A percentile compares a stretch with the other conserved stretches of the same genome.
Evolutionary conservation across 2,329 filamentous ascomycete genomes (phyloP).

Genomic region (Epichloe typhina): DNA sequence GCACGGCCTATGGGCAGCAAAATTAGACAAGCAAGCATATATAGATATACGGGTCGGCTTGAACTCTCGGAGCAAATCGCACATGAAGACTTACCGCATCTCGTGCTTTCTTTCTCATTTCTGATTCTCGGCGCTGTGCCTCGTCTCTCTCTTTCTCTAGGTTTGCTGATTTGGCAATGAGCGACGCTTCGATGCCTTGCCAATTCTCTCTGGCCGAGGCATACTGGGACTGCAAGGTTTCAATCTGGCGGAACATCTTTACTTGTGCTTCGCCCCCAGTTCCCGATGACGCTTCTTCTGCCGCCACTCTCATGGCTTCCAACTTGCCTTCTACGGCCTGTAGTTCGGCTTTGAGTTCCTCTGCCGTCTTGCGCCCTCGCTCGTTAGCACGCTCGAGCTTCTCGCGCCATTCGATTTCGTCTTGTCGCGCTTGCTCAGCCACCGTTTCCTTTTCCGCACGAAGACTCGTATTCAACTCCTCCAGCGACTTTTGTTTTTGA

Average conservation of each 20-base stretch:
- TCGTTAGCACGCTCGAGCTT: conserved; percentile 62
- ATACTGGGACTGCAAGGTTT: conserved; percentile 92
- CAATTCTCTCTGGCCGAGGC: conserved; percentile 91
- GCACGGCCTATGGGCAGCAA: conserved; percentile 36
- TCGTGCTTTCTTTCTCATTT: conserved; percentile 77
- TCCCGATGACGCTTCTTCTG: conserved; percentile 81
- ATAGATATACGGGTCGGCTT: neutral
- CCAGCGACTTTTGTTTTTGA: conserved; percentile 38
- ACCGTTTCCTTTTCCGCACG: conserved; percentile 67
- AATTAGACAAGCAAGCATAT: neutral
- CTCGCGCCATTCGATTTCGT: conserved; percentile 60
- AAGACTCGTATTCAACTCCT: conserved; percentile 48
- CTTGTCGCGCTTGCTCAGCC: conserved; percentile 54
- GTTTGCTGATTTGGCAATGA: conserved; percentile 61
- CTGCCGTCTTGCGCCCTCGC: conserved; percentile 51
- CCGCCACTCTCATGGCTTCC: conserved; percentile 70
- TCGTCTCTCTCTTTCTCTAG: conserved; percentile 91
- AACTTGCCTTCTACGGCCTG: conserved; percentile 76
- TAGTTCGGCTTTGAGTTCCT: conserved; percentile 68
- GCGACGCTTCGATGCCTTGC: conserved; percentile 85
- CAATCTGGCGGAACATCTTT: conserved; percentile 84
- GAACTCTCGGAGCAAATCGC: neutral
- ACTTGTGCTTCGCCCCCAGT: conserved; percentile 71
- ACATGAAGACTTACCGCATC: conserved; percentile 51
- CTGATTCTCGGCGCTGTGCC: conserved; percentile 65